These are phyloP conservation scores for Protostelium mycophagum DNA, from an alignment of 78 protist species.

Conservation along the genomic window DNA sequence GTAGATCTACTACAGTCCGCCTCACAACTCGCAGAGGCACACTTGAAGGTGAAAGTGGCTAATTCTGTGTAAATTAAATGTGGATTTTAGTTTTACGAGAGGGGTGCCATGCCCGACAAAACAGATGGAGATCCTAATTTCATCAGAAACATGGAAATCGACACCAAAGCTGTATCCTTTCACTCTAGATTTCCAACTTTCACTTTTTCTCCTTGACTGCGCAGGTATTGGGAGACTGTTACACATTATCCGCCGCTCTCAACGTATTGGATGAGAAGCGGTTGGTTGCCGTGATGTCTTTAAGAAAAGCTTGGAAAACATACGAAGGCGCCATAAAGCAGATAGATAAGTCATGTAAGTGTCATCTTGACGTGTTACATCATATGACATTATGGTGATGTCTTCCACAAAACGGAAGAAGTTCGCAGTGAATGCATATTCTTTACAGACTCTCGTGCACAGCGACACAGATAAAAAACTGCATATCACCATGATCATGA, in stretches of 20 bases:
- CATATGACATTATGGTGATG: too few relatives aligned
- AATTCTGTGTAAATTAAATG: background rate
- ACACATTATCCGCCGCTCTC: background rate
- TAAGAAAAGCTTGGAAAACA: background rate
- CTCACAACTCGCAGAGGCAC: background rate
- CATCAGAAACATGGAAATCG: background rate
- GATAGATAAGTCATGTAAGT: background rate
- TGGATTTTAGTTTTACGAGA: background rate
- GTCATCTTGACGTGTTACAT: too few relatives aligned
- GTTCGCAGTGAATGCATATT: too few relatives aligned
- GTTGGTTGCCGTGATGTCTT: background rate
- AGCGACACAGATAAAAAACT: too few relatives aligned
- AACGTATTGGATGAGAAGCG: background rate
- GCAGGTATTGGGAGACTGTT: background rate
- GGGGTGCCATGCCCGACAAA: background rate
- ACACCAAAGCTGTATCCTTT: background rate
- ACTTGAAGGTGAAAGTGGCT: background rate
- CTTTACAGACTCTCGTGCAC: too few relatives aligned
- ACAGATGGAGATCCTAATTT: background rate
- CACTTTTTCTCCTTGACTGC: too few relatives aligned
- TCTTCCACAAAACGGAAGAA: too few relatives aligned
- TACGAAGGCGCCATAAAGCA: background rate
- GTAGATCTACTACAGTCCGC: background rate
- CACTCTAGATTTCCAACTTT: too few relatives aligned
- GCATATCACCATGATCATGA: background rate